phyloP scores from a whole-genome alignment of 805 yeast species.

The Candida dendrica region DNA sequence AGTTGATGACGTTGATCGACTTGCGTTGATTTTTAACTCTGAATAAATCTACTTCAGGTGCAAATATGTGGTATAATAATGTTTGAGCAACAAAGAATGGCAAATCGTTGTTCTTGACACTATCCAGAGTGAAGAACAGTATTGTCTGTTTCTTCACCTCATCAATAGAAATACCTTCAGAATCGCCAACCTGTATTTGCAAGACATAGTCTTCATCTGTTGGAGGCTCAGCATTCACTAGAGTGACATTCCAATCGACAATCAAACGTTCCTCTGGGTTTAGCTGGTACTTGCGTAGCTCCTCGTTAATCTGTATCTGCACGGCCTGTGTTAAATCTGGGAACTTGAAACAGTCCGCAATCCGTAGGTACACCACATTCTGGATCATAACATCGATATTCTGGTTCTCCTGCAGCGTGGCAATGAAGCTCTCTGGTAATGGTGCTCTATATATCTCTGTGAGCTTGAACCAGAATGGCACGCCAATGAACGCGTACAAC shows the following conservation, averaged over 20 bases:
- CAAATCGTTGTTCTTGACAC: constrained; percentile 49
- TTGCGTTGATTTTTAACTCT: constrained; percentile 8
- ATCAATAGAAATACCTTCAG: constrained; percentile 38
- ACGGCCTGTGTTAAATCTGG: constrained; percentile 63
- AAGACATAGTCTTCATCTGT: constrained; percentile 25
- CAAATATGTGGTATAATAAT: constrained; percentile 37
- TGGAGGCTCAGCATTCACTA: constrained; percentile 16
- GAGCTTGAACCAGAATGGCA: constrained; percentile 34
- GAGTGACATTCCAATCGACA: constrained; percentile 28
- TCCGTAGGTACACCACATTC: constrained; percentile 35
- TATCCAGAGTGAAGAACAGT: constrained; percentile 32
- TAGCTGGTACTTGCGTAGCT: constrained; percentile 22
- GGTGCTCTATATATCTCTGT: constrained; percentile 35
- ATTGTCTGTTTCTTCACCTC: constrained; percentile 31
- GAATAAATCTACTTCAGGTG: constrained; percentile 30
- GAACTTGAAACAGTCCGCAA: constrained; percentile 39
- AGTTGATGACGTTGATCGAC: constrained; percentile 24
- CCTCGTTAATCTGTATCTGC: constrained; percentile 37
- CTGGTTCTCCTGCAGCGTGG: constrained; percentile 28
- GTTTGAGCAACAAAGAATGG: constrained; percentile 57
- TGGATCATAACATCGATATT: constrained; percentile 34
- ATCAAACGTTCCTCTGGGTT: constrained; percentile 16
- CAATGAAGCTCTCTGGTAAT: constrained; percentile 29
- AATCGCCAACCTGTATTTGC: constrained; percentile 30
- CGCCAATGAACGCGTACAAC: constrained; percentile 27